Percentiles rank a stretch among this genome's conserved stretches.
Evolutionary conservation across 345 rosid genomes (phyloP).

Genomic region (Lenwebbia sp.): DNA sequence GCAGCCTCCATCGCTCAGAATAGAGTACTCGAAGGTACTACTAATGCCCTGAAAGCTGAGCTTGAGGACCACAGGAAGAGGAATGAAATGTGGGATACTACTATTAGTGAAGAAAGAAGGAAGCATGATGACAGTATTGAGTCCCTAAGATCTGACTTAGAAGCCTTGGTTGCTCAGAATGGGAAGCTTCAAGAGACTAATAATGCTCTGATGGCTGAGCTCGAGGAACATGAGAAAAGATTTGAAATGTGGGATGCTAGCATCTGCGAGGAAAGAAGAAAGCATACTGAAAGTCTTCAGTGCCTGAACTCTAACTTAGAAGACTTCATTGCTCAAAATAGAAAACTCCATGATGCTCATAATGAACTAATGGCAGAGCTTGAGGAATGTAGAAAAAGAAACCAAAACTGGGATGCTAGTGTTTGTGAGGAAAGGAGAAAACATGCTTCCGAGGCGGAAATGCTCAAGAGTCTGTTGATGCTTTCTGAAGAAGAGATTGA

Average conservation of each 20-base stretch:
- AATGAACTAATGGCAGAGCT: conserved; percentile 2
- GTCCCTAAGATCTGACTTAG: neutral
- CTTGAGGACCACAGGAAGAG: conserved; percentile 1
- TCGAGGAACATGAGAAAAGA: conserved; percentile 1
- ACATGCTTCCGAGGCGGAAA: conserved; percentile 38
- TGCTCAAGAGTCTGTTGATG: conserved; percentile 32
- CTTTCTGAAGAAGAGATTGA: conserved; percentile 46
- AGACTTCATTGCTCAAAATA: conserved; percentile 3
- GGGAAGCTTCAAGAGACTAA: neutral
- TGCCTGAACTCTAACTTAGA: neutral
- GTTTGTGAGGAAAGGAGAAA: conserved; percentile 17
- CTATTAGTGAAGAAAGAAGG: conserved; percentile 40
- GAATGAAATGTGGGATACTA: conserved; percentile 5
- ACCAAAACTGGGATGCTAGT: conserved; percentile 5
- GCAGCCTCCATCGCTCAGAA: conserved; percentile 5
- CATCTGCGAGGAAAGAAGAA: conserved; percentile 36
- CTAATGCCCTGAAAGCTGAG: neutral
- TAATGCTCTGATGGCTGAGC: conserved; percentile 1
- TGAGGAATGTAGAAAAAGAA: neutral
- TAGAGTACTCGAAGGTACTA: neutral
- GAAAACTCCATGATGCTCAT: neutral
- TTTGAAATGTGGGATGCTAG: conserved; percentile 4
- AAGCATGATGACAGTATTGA: conserved; percentile 1
- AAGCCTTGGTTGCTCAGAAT: conserved; percentile 4
- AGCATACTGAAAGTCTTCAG: neutral